A percentile compares a stretch with the other conserved stretches of the same genome.
Conservation (phyloP, 345 rosid genomes). For the Salix udensis region DNA sequence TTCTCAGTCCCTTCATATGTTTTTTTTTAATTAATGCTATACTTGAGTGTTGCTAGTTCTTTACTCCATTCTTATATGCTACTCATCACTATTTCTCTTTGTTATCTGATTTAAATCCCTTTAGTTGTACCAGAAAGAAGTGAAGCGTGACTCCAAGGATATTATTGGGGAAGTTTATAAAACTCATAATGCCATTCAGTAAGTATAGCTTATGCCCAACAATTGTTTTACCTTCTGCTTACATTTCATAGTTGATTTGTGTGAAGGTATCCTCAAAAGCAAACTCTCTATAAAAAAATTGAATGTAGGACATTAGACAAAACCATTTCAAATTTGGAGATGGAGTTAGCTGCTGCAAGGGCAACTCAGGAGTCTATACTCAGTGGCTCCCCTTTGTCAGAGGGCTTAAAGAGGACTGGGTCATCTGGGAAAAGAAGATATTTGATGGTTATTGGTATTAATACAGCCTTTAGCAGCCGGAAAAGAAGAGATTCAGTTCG, state of each 20-base stretch:
- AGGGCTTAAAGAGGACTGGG: conserved; percentile 43
- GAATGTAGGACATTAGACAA: conserved; percentile 59
- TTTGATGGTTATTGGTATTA: conserved; percentile 89
- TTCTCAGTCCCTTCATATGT: neutral
- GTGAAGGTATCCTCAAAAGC: no score
- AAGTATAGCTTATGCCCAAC: conserved; percentile 17
- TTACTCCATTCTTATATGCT: conserved; percentile 7
- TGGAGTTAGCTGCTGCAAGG: conserved; percentile 83
- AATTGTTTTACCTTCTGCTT: no score
- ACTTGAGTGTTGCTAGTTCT: neutral
- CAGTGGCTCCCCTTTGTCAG: conserved; percentile 75
- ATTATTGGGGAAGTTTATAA: conserved; percentile 62
- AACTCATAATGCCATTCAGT: conserved; percentile 77
- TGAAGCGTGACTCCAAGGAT: conserved; percentile 52
- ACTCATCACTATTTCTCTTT: no score
- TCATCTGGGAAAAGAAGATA: conserved; percentile 51
- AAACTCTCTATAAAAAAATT: no score
- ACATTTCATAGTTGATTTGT: no score
- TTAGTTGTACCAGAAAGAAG: conserved; percentile 36
- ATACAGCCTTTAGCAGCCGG: conserved; percentile 93
- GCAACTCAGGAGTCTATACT: conserved; percentile 78
- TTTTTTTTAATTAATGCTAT: neutral
- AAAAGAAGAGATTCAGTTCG: conserved; percentile 95
- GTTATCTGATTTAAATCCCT: neutral
- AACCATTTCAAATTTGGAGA: conserved; percentile 73